A percentile compares a stretch with the other conserved stretches of the same genome.
Evolutionary conservation across 495 filamentous ascomycete species (phyloP).

Genomic region (Aspergillus homomorphus): DNA sequence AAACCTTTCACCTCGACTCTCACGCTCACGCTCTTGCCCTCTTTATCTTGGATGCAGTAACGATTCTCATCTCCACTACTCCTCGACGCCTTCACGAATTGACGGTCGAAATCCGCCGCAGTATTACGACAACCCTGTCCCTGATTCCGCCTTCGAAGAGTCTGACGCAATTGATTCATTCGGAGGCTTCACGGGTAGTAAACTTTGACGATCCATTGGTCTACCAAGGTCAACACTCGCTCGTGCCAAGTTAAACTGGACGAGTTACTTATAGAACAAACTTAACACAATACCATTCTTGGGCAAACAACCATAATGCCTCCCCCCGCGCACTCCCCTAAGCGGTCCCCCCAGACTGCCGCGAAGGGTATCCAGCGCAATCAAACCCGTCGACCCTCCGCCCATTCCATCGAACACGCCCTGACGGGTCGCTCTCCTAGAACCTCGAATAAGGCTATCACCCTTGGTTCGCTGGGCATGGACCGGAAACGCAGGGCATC

Average conservation of each 20-base stretch:
- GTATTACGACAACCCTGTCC: constrained; percentile 3
- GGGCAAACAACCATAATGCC: constrained; percentile 26
- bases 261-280: neutral
- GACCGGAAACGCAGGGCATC: constrained; percentile 42
- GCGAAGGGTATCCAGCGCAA: constrained; percentile 27
- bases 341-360: constrained; percentile 29
- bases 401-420: constrained; percentile 15
- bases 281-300: constrained; percentile 12
- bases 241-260: constrained; percentile 4
- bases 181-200: constrained; percentile 19
- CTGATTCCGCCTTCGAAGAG: constrained; percentile 9
- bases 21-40: constrained; percentile 8
- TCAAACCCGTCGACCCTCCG: constrained; percentile 22
- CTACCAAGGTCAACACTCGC: constrained; percentile 1
- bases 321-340: constrained; percentile 29
- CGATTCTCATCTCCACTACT: constrained; percentile 1
- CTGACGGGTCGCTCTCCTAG: constrained; percentile 23
- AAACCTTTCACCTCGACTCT: neutral
- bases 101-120: constrained; percentile 6
- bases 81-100: constrained; percentile 17
- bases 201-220: constrained; percentile 17
- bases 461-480: constrained; percentile 17
- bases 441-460: constrained; percentile 27
- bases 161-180: constrained; percentile 24
- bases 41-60: constrained; percentile 10